These are phyloP conservation scores for Hericium rajendrae DNA, from an alignment of 768 basidiomycete species.

Conservation along the genomic window DNA sequence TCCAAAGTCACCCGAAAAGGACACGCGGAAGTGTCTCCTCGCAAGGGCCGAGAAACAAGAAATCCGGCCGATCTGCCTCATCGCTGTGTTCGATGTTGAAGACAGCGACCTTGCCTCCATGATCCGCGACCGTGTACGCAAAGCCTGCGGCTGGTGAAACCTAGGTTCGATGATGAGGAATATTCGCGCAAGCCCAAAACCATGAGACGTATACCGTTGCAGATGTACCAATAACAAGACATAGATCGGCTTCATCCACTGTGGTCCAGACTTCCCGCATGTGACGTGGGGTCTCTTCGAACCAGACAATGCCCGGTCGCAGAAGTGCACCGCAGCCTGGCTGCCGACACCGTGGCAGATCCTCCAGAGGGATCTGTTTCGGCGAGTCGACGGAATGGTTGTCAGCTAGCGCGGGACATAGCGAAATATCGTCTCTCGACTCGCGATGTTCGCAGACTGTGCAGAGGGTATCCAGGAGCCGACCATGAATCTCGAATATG, in stretches of 20 bases:
- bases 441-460: constrained; percentile 35
- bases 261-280: constrained; percentile 20
- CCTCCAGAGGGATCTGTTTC: constrained; percentile 19
- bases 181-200: background rate
- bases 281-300: constrained; percentile 25
- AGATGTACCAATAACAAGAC: constrained; percentile 31
- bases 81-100: constrained; percentile 25
- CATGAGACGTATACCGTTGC: constrained; percentile 12
- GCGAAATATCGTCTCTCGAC: constrained; percentile 35
- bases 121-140: constrained; percentile 15
- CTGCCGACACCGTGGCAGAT: constrained; percentile 23
- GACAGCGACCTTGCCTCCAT: constrained; percentile 27
- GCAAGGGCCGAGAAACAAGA: constrained; percentile 40
- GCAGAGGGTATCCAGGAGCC: constrained; percentile 45
- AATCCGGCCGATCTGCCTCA: constrained; percentile 35
- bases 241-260: constrained; percentile 24
- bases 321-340: constrained; percentile 20
- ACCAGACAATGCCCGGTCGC: constrained; percentile 35
- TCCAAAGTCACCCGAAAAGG: too few relatives aligned
- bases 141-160: constrained; percentile 25
- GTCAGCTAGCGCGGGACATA: constrained; percentile 33
- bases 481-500: constrained; percentile 53
- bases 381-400: constrained; percentile 5
- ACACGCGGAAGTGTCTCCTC: constrained; percentile 30
- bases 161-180: constrained; percentile 10